A percentile compares a stretch with the other conserved stretches of the same genome.
Conservation (phyloP, 2,329 filamentous ascomycete genomes). For the Colletotrichum theobromicola region DNA sequence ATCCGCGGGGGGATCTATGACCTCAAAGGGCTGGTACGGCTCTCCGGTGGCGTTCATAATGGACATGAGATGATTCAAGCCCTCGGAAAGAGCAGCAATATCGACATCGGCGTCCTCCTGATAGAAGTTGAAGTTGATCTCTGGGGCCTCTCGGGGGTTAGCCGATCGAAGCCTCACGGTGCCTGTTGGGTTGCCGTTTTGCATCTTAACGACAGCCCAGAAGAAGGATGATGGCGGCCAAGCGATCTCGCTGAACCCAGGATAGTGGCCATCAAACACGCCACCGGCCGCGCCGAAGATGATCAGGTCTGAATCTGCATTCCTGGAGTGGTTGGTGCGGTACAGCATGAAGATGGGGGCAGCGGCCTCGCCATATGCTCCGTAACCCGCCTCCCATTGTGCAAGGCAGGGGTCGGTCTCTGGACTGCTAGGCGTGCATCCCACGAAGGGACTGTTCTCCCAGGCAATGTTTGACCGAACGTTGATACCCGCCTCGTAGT, state of each 20-base stretch:
- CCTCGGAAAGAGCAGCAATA: background rate
- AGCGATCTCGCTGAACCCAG: background rate
- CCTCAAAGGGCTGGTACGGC: slow-evolving; percentile 24
- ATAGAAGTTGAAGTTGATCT: slow-evolving; percentile 64
- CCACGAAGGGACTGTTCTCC: background rate
- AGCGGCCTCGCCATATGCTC: background rate
- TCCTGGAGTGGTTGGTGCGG: background rate
- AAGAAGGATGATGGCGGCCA: slow-evolving; percentile 3
- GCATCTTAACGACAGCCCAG: slow-evolving; percentile 2
- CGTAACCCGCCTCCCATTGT: background rate
- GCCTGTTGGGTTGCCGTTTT: slow-evolving; percentile 49
- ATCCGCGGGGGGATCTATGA: slow-evolving; percentile 28
- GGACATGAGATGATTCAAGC: slow-evolving; percentile 46
- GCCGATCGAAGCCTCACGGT: slow-evolving; percentile 60
- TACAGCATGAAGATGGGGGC: background rate
- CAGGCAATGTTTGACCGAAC: background rate
- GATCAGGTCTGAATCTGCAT: background rate
- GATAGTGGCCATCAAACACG: background rate
- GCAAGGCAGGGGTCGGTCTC: background rate
- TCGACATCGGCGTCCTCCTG: slow-evolving; percentile 24
- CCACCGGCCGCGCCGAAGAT: background rate
- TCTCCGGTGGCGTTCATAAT: slow-evolving; percentile 32
- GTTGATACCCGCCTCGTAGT: slow-evolving; percentile 44
- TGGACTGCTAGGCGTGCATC: background rate
- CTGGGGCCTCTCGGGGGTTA: slow-evolving; percentile 64